phyloP scores from a whole-genome alignment of 2,329 filamentous ascomycete genomes.

The Trichoderma endophyticum region DNA sequence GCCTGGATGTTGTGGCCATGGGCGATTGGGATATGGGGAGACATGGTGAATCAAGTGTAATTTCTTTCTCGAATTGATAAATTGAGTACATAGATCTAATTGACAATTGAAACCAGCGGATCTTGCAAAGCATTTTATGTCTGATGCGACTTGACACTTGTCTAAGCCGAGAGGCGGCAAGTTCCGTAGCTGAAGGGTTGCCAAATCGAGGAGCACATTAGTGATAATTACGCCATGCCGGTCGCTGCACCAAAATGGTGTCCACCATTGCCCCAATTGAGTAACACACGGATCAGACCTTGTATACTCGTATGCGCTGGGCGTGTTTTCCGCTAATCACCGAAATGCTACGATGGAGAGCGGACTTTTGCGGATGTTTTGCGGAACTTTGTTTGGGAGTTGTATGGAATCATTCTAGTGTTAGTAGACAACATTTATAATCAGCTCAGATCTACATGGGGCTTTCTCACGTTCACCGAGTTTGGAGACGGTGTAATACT shows the following conservation, averaged over 20 bases:
- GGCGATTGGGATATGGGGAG: background rate
- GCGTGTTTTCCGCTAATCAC: background rate
- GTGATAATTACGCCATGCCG: background rate
- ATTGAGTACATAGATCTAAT: background rate
- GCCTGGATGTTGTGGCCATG: background rate
- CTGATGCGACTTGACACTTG: background rate
- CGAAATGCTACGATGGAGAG: background rate
- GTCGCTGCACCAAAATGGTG: background rate
- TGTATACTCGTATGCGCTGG: background rate
- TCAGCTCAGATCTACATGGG: background rate
- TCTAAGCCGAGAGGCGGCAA: background rate
- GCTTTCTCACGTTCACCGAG: background rate
- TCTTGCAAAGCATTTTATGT: background rate
- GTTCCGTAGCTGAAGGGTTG: background rate
- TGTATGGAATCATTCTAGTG: background rate
- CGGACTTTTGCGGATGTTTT: background rate
- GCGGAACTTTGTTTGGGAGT: background rate
- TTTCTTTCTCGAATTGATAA: no score
- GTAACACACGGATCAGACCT: background rate
- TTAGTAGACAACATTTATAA: background rate
- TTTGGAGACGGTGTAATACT: background rate
- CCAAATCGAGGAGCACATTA: background rate
- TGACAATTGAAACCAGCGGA: fast-evolving
- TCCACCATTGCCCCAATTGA: background rate
- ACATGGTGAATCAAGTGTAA: background rate